A percentile compares a stretch with the other conserved stretches of the same genome.
These are phyloP conservation scores for Puccinia triticina DNA, from an alignment of 1,284 basidiomycete genomes.

Conservation along the genomic window DNA sequence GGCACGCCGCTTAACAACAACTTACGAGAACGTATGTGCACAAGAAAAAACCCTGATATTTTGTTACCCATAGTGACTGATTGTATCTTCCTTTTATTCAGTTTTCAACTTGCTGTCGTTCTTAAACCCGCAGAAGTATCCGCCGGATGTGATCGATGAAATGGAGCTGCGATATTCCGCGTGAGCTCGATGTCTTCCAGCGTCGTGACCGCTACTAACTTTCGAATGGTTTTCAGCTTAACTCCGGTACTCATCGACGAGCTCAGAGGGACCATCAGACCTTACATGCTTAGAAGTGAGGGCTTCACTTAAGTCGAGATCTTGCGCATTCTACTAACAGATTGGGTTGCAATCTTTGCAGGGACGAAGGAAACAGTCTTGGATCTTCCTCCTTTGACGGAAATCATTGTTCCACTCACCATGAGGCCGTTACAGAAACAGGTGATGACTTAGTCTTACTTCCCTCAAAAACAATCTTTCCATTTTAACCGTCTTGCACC, in stretches of 20 bases:
- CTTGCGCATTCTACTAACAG: not conserved
- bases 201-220: constrained; percentile 55
- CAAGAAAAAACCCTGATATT: not conserved
- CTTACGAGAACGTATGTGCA: constrained; percentile 69
- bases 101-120: constrained; percentile 51
- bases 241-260: constrained; percentile 56
- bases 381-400: constrained; percentile 59
- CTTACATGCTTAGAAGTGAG: constrained; percentile 51
- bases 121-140: constrained; percentile 35
- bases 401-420: constrained; percentile 82
- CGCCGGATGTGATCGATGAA: constrained; percentile 36
- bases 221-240: constrained; percentile 55
- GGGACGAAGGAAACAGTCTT: constrained; percentile 51
- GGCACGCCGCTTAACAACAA: constrained; percentile 98
- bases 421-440: constrained; percentile 86
- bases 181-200: constrained; percentile 52
- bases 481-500: not conserved
- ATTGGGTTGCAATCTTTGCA: constrained; percentile 3
- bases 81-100: not conserved
- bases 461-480: not conserved
- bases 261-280: constrained; percentile 45
- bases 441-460: constrained; percentile 61
- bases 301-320: not conserved
- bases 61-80: not conserved
- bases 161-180: constrained; percentile 44